Conservation (phyloP, 208 protist species). For the Leptomonas pyrrhocoris region DNA sequence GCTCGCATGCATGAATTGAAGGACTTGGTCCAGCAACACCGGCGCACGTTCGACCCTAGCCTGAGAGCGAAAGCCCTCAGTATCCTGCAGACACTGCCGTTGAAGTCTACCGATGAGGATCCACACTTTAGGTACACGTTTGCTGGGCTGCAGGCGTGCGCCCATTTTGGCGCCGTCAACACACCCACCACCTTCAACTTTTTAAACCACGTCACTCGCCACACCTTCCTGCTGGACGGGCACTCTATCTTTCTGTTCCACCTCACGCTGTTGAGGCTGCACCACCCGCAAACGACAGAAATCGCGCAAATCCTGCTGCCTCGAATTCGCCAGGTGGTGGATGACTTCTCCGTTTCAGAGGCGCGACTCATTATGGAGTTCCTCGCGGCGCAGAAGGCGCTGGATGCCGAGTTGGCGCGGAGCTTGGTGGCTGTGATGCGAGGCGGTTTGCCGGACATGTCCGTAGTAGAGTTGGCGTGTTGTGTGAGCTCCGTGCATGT, state of each 20-base stretch:
- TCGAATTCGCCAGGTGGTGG: slow-evolving; percentile 53
- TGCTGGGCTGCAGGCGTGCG: slow-evolving; percentile 55
- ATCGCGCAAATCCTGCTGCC: slow-evolving; percentile 62
- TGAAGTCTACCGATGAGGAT: slow-evolving; percentile 75
- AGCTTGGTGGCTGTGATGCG: slow-evolving; percentile 38
- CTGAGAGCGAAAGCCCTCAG: slow-evolving; percentile 43
- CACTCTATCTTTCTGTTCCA: slow-evolving; percentile 49
- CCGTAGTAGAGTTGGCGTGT: slow-evolving; percentile 30
- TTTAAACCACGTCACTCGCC: slow-evolving; percentile 75
- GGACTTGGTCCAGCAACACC: slow-evolving; percentile 41
- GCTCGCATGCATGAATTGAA: slow-evolving; percentile 51
- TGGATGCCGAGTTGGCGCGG: slow-evolving; percentile 35
- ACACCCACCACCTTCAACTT: slow-evolving; percentile 62
- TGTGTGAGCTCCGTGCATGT: slow-evolving; percentile 29
- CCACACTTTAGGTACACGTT: slow-evolving; percentile 58
- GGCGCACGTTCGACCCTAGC: slow-evolving; percentile 51
- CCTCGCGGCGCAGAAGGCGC: slow-evolving; percentile 31
- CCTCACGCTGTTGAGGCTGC: slow-evolving; percentile 41
- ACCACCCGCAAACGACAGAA: slow-evolving; percentile 62
- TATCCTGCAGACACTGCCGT: slow-evolving; percentile 66
- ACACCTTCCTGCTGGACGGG: slow-evolving; percentile 77
- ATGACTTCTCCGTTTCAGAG: slow-evolving; percentile 56
- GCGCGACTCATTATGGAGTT: slow-evolving; percentile 43
- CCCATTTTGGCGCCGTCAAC: slow-evolving; percentile 59
- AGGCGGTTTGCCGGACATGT: slow-evolving; percentile 33